phyloP scores from a whole-genome alignment of 2,329 filamentous ascomycete genomes.

The Aspergillus sp. region DNA sequence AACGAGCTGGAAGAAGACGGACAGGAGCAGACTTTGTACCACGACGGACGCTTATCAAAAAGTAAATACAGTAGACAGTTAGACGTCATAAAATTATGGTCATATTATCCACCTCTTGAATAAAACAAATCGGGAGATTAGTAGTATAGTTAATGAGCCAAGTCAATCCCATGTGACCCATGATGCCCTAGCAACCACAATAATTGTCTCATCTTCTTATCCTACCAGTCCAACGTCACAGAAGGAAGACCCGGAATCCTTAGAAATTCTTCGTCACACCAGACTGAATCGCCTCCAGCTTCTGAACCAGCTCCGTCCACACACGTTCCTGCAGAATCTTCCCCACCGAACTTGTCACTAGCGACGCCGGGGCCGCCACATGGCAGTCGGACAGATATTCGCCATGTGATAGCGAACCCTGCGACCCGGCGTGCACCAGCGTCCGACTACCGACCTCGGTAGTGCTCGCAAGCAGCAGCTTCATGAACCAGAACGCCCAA shows the following conservation, averaged over 20 bases:
- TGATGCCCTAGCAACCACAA: too few relatives aligned
- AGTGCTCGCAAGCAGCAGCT: constrained; percentile 31
- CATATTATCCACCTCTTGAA: too few relatives aligned
- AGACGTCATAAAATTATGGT: too few relatives aligned
- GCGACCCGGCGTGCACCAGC: constrained; percentile 28
- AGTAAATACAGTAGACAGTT: too few relatives aligned
- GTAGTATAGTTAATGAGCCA: too few relatives aligned
- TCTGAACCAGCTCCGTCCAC: constrained; percentile 36
- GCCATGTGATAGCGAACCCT: constrained; percentile 38
- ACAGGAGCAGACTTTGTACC: too few relatives aligned
- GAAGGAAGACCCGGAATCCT: not conserved
- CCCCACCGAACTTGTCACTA: constrained; percentile 35
- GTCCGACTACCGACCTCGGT: constrained; percentile 43
- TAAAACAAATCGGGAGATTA: too few relatives aligned
- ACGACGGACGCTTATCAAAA: too few relatives aligned
- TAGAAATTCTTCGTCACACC: constrained; percentile 18
- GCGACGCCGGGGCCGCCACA: constrained; percentile 16
- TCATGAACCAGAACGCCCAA: constrained; percentile 15
- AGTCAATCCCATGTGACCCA: too few relatives aligned
- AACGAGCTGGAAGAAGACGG: too few relatives aligned
- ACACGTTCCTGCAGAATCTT: constrained; percentile 28
- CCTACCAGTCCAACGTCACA: too few relatives aligned
- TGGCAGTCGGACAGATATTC: constrained; percentile 35
- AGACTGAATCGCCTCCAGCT: constrained; percentile 35
- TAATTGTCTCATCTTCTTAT: too few relatives aligned